phyloP scores from a whole-genome alignment of 2,329 filamentous ascomycete species.

The Bisporella sp. region DNA sequence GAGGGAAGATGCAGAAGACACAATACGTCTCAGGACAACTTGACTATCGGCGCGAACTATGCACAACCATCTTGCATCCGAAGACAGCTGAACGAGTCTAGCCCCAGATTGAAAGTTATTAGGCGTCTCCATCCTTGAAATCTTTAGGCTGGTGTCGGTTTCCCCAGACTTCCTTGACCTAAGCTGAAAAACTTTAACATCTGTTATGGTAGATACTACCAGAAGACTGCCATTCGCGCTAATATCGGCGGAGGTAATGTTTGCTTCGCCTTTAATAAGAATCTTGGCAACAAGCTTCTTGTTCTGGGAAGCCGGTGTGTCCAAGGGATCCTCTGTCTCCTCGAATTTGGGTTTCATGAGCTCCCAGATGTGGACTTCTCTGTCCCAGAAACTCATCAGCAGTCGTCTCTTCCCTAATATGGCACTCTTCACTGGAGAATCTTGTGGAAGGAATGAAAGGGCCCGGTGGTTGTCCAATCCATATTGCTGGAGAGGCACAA shows the following conservation, averaged over 20 bases:
- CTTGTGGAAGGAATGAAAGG: constrained; percentile 78
- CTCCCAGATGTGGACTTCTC: constrained; percentile 78
- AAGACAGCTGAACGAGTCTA: constrained; percentile 61
- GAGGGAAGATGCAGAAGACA: constrained; percentile 31
- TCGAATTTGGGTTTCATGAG: constrained; percentile 29
- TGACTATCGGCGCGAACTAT: constrained; percentile 55
- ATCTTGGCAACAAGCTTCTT: constrained; percentile 65
- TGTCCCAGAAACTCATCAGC: constrained; percentile 87
- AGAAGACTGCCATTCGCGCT: constrained; percentile 67
- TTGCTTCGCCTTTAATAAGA: constrained; percentile 66
- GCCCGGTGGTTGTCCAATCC: constrained; percentile 75
- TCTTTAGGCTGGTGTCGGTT: constrained; percentile 51
- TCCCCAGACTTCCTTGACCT: constrained; percentile 42
- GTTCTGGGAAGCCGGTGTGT: constrained; percentile 34
- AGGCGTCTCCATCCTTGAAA: constrained; percentile 65
- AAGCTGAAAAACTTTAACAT: constrained; percentile 72
- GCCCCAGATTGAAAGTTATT: constrained; percentile 56
- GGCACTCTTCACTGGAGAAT: constrained; percentile 66
- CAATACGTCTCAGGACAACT: constrained; percentile 45
- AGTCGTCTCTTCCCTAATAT: constrained; percentile 59
- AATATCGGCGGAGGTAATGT: constrained; percentile 69
- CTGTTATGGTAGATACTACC: constrained; percentile 65
- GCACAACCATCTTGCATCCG: constrained; percentile 63
- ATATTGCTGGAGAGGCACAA: constrained; percentile 72
- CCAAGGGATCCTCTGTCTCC: constrained; percentile 32